Conservation (phyloP, 257 asterid species). For the Solanum sitiens region DNA sequence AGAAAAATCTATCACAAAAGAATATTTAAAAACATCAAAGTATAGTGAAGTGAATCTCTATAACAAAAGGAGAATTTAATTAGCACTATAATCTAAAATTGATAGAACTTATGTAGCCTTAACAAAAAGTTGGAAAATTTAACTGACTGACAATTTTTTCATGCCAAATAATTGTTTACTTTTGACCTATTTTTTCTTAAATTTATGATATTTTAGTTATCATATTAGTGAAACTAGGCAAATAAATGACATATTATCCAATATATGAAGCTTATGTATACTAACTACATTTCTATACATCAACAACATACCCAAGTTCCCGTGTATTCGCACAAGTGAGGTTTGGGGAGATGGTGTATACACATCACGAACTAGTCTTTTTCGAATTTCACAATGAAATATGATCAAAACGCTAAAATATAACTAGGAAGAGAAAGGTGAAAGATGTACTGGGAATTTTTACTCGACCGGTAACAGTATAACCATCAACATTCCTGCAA, state of each 20-base stretch:
- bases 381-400: not conserved
- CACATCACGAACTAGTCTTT: no score
- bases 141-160: not conserved
- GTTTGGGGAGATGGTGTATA: not conserved
- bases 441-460: constrained; percentile 19
- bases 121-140: not conserved
- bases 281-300: not conserved
- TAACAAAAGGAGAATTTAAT: not conserved
- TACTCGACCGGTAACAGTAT: constrained; percentile 20
- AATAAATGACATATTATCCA: not conserved
- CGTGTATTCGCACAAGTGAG: not conserved
- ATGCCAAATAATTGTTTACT: not conserved
- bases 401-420: not conserved
- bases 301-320: not conserved
- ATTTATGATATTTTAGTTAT: not conserved
- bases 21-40: not conserved
- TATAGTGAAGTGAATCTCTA: not conserved
- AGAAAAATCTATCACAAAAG: not conserved
- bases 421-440: not conserved
- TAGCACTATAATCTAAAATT: not conserved
- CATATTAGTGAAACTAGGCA: not conserved
- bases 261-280: not conserved
- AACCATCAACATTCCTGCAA: constrained; percentile 16
- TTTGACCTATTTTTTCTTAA: not conserved
- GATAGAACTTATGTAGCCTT: not conserved